Base-by-base conservation (phyloP, 805 yeast species). In the Tetrapisispora taiwanensis region DNA sequence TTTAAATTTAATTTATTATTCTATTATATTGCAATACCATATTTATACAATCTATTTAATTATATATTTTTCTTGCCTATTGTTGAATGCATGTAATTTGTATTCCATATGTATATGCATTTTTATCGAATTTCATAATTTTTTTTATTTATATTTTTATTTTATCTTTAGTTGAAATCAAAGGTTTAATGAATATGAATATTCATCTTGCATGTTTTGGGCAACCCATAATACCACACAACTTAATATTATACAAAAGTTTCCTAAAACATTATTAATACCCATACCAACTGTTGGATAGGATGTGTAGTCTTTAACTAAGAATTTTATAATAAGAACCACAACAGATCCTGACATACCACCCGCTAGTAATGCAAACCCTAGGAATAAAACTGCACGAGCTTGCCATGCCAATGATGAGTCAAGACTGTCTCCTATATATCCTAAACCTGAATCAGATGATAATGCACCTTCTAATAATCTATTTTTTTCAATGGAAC, bases 251-350 rank as follows among this genome's bases (percentile, higher is more conserved):
- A 90, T 77, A 48, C 82, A 71, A 7, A 77, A 75, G 56, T 89
- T 87, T 37, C 86, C 79, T 19, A 83, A 74, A 34, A 92, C 89
- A 65, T 90, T 90, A 46, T 86, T 79, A 19, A 87, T 75, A 15
- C 97, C 98, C 95, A 92, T 88, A 4, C 92, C 90, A 43, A 90
- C 72, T 1, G 96, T 87, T 31, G 97, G 97, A 74, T 83, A 80
- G 4, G 78, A 67, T 24, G 67, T 69, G 63, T 75, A 85, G 50
- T 82, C 82, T 51, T 86, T 85, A 53, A 88, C 70, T 46, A 89
- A 65, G 62, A 85, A 92, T 61, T 90, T 85, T 53, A 92, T 70
- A 39, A 89, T 84, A 49, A 92, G 73, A 15, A 92, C 94, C 58
- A 88, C 86, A 52, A 92, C 76, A 2, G 92, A 80, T 1, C 97